Evolutionary conservation across 1,284 basidiomycete species (phyloP).

Genomic region (Sporisorium graminicola): DNA sequence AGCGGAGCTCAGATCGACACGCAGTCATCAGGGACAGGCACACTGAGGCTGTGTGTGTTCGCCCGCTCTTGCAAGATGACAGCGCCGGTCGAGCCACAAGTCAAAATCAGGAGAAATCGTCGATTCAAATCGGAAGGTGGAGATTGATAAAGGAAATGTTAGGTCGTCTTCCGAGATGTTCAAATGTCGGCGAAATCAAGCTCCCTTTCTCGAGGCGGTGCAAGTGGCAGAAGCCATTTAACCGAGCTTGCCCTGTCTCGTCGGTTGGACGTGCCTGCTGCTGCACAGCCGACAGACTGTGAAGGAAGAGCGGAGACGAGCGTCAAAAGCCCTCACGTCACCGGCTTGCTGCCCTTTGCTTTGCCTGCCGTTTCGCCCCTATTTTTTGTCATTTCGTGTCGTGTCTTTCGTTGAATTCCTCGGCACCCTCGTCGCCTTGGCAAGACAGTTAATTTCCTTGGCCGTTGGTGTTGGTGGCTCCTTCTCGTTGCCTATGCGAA

Average conservation of each 20-base stretch:
- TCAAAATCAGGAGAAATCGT: conserved; percentile 1
- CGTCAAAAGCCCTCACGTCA: too few species aligned
- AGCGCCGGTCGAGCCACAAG: conserved; percentile 11
- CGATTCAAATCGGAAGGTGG: neutral
- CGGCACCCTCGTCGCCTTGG: neutral
- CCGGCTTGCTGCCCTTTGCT: neutral
- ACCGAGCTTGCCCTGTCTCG: neutral
- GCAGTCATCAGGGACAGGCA: neutral
- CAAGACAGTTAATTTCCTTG: neutral
- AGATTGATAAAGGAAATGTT: neutral
- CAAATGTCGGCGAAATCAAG: neutral
- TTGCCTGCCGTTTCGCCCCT: neutral
- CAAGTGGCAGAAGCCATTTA: conserved; percentile 1
- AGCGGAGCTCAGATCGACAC: conserved; percentile 4
- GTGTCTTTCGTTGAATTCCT: neutral
- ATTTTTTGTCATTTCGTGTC: conserved; percentile 2
- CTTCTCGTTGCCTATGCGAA: neutral
- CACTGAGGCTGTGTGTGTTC: conserved; percentile 7
- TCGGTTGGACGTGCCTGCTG: neutral
- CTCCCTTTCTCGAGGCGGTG: conserved; percentile 1
- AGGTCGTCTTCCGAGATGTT: neutral
- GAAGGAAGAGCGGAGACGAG: neutral
- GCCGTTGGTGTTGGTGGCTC: too few species aligned
- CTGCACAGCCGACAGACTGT: neutral
- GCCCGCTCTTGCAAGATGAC: neutral